A percentile compares a stretch with the other conserved stretches of the same genome.
phyloP scores from a whole-genome alignment of 2,329 filamentous ascomycete species.

The Sarocladium oryzae region DNA sequence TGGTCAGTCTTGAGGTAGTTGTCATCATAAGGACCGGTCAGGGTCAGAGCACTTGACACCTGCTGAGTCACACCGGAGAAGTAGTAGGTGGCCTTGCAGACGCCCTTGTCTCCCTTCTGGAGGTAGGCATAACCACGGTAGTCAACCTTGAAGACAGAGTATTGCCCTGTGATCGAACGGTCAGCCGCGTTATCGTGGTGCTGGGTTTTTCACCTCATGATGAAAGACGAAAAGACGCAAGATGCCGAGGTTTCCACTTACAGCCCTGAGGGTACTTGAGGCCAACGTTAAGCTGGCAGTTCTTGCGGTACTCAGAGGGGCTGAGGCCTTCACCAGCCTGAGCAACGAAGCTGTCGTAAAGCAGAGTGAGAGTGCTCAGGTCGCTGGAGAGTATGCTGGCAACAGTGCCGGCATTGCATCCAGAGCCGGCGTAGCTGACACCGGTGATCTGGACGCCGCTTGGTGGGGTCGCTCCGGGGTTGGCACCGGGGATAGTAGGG shows the following conservation, averaged over 20 bases:
- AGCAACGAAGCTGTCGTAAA: slow-evolving; percentile 9
- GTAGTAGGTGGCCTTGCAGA: slow-evolving; percentile 10
- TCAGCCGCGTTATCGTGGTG: neutral
- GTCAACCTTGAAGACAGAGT: slow-evolving; percentile 10
- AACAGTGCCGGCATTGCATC: slow-evolving; percentile 7
- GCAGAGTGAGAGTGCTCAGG: slow-evolving; percentile 2
- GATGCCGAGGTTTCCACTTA: neutral
- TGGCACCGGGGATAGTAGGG: neutral
- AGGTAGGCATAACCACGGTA: slow-evolving; percentile 10
- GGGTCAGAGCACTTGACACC: slow-evolving; percentile 4
- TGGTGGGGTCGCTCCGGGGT: neutral
- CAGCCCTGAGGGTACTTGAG: slow-evolving; percentile 9
- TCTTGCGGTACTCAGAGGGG: slow-evolving; percentile 4
- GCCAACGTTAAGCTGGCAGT: slow-evolving; percentile 9
- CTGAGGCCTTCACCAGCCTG: slow-evolving; percentile 4
- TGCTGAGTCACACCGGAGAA: slow-evolving; percentile 7
- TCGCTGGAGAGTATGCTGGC: slow-evolving; percentile 1
- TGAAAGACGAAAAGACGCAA: neutral
- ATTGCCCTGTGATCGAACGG: neutral
- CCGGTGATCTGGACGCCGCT: slow-evolving; percentile 4
- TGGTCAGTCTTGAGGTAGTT: slow-evolving; percentile 9
- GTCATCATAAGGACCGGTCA: slow-evolving; percentile 7
- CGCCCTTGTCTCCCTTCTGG: slow-evolving; percentile 5
- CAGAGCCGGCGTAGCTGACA: slow-evolving; percentile 8
- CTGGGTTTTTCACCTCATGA: too few species aligned